Evolutionary conservation across 1,139 yeast species (phyloP), one percentile per base, ranked within the genome.

Genomic region (Kodamaea alishanica): DNA sequence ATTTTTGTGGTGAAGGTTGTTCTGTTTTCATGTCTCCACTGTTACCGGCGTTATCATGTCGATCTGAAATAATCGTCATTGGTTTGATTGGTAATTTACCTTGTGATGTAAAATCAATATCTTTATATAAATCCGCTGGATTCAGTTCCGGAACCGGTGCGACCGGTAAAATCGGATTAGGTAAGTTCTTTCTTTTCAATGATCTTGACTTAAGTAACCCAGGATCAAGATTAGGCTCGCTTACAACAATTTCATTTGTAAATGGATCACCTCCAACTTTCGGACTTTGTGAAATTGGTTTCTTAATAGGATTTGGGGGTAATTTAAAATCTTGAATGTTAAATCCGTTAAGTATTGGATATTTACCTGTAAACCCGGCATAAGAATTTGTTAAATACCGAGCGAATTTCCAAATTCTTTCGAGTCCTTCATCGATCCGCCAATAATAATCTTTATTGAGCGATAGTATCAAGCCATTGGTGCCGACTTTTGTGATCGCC

Each of bases 401-500:
- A 23, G 83, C 65, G 61, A 89, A 88, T 34, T 62, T 63, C 56
- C 62, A 58, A 20, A 66, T 49, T 44, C 90, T 74, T 48, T 86
- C 96, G 35, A 75, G 68, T 1, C 85, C 76, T 11, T 85, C 78
- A 39, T 76, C 77, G 1, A 88, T 80, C 49, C 76, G 81, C 97
- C 97, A 92, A 60, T 81, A 90, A 60, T 92, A 90, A 34, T 76
- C 79, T 58, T 88, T 89, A 34, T 86, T 86, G 53, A 92, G 68
- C 26, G 70, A 69, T 45, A 86, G 68, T 1, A 76, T 54, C 46
- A 90, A 73, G 1, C 89, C 89, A 39, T 75, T 73, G 24, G 65
- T 67, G 1, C 76, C 68, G 4, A 68, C 67, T 41, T 77, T 71
- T 33, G 80, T 79, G 5, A 90, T 63, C 28, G 62, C 61, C 9